Evolutionary conservation across 2,329 filamentous ascomycete species (phyloP), one percentile per base, ranked within the genome.

Genomic region (Pseudocercospora cruenta): DNA sequence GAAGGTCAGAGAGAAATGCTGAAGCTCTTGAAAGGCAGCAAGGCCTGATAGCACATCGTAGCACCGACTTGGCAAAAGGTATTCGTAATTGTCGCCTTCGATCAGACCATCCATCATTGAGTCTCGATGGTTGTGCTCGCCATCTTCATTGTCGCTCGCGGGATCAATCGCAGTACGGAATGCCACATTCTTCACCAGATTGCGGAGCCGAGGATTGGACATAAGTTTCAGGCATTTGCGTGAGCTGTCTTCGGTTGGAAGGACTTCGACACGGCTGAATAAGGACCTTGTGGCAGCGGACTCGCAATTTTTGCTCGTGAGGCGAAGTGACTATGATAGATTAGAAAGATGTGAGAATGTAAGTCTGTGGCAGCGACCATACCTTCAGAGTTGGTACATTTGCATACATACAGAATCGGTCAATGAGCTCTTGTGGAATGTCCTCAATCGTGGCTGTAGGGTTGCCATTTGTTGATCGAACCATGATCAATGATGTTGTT

Each of bases 261-360:
- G 21, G 5, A 65, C 51, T 31, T 62, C 58, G 36, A 61, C 36
- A 28, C 62, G 63, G 19, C 33, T 21, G 51, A 65, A 65, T 4
- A 65, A 28, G 8, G 43, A 7, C 22, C 61, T 58, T n/a, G 63
- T 65, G 39, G 58, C 63, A 9, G 58, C 51, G n/a, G 49, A 9
- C 9, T 47, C 45, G 21, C 61, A 16, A 12, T 43, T 19, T 9
- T 47, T 62, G 51, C 22, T 31, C 3, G 39, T 28, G 1, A 62
- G 51, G 21, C 63, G 58, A 21, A 62, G 53, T 31, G 51, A 21
- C 39, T 65, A 26, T 9, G 51, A 14, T 10, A 14, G 16, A 31
- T 58, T 58, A 58, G 24, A 58, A 22, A 7, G 10, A 31, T 22
- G 55, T 36, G 24, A 26, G 10, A 58, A 14, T 24, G 10, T 39